A percentile compares a stretch with the other conserved stretches of the same genome.
These are phyloP conservation scores for Iris macrosiphon DNA, from an alignment of 106 monocot genomes.

Conservation along the genomic window DNA sequence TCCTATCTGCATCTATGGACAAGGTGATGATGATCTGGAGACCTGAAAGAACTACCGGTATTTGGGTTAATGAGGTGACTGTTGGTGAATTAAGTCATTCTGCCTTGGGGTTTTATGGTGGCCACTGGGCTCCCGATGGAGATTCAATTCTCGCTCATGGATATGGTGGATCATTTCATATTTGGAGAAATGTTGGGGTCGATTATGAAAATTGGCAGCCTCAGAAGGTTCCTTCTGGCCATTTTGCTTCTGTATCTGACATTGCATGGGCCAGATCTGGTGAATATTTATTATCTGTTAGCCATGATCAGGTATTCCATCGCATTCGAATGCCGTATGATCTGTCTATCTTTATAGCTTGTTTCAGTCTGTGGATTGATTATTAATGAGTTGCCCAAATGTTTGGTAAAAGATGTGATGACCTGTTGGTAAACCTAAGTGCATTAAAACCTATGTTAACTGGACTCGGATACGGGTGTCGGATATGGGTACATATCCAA, in stretches of 20 bases:
- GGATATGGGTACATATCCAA: too few relatives aligned
- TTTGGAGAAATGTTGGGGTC: constrained; percentile 73
- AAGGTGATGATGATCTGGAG: constrained; percentile 99
- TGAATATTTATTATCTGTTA: constrained; percentile 82
- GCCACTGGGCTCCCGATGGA: constrained; percentile 84
- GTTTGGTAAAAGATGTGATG: neutral
- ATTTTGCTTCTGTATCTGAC: constrained; percentile 85
- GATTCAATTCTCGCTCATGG: constrained; percentile 85
- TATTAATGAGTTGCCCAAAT: too few relatives aligned
- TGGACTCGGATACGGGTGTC: too few relatives aligned
- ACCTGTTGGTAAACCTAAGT: too few relatives aligned
- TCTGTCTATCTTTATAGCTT: neutral
- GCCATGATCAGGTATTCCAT: constrained; percentile 81
- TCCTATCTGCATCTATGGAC: constrained; percentile 97
- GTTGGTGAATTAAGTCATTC: constrained; percentile 94
- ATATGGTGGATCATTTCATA: constrained; percentile 93
- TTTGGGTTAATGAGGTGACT: constrained; percentile 90
- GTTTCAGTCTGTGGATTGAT: too few relatives aligned
- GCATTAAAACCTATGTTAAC: too few relatives aligned
- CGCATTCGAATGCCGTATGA: too few relatives aligned
- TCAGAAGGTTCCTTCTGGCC: constrained; percentile 87
- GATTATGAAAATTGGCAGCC: constrained; percentile 84
- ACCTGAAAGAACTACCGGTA: constrained; percentile 89
- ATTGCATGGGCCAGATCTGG: constrained; percentile 69
- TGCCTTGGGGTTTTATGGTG: constrained; percentile 96